These are phyloP conservation scores for Carnegiea gigantea DNA, from an alignment of 179 eudicot species.

Conservation along the genomic window DNA sequence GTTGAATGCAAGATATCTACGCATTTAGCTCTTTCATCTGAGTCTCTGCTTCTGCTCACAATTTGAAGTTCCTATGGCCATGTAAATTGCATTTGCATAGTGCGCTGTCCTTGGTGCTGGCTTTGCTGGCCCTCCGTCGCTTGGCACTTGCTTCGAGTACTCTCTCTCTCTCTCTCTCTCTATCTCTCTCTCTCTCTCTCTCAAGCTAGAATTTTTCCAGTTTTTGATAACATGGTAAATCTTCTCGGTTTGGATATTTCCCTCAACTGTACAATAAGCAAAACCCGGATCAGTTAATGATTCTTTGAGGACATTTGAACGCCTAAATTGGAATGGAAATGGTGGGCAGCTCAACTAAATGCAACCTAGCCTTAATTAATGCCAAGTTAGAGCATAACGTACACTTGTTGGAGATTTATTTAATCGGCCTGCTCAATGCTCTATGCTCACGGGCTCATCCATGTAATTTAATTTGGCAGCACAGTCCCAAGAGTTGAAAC, in stretches of 20 bases:
- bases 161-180: slow-evolving; percentile 19
- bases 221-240: too few relatives aligned
- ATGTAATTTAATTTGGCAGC: slow-evolving; percentile 45
- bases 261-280: neutral
- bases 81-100: slow-evolving; percentile 21
- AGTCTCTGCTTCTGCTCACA: neutral
- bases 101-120: slow-evolving; percentile 99
- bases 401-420: neutral
- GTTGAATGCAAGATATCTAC: neutral
- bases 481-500: slow-evolving; percentile 54
- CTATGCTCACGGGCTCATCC: too few relatives aligned
- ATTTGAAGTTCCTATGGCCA: too few relatives aligned
- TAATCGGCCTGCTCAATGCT: neutral
- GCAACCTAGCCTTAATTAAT: neutral
- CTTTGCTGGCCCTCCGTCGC: slow-evolving; percentile 92
- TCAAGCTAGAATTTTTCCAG: too few relatives aligned
- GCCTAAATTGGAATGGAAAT: too few relatives aligned
- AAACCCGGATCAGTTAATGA: too few relatives aligned
- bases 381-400: neutral
- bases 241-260: neutral
- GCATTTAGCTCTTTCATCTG: too few relatives aligned
- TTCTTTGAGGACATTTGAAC: too few relatives aligned
- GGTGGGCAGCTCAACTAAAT: neutral
- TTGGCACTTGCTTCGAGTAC: slow-evolving; percentile 82
- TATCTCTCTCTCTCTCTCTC: slow-evolving; percentile 7